Evolutionary conservation across 1,139 yeast species (phyloP).

Genomic region (Zygoascus meyerae): DNA sequence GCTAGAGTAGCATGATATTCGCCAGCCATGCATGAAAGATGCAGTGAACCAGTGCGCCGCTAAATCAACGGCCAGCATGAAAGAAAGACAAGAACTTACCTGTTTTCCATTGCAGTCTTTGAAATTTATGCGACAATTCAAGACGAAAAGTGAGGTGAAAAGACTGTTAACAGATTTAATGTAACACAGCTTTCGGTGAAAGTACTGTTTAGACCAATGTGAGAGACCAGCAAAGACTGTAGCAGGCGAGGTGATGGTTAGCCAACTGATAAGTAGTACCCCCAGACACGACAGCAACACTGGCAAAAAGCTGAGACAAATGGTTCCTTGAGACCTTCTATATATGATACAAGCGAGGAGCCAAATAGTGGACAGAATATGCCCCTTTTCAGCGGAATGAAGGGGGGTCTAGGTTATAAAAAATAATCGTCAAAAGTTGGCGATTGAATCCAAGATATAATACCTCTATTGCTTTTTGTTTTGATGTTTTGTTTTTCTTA

Average conservation of each 20-base stretch:
- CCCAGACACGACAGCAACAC: not conserved
- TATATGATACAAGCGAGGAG: not conserved
- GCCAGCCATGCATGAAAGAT: not conserved
- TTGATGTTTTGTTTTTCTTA: not conserved
- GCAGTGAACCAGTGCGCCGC: not conserved
- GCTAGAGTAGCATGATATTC: not conserved
- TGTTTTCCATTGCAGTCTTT: constrained; percentile 1
- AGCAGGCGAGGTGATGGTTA: no score
- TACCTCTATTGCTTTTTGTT: not conserved
- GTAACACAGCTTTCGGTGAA: no score
- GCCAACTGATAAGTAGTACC: no score
- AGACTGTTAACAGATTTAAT: no score
- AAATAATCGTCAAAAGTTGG: not conserved
- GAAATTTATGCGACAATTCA: not conserved
- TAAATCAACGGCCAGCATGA: not conserved
- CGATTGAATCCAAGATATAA: constrained; percentile 6
- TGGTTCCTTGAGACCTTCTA: not conserved
- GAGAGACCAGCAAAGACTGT: no score
- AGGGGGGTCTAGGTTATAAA: constrained; percentile 2
- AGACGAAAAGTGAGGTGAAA: no score
- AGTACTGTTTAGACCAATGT: no score
- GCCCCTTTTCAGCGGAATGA: constrained; percentile 5
- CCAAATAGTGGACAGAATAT: not conserved
- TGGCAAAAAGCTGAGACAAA: not conserved
- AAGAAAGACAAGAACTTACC: not conserved